These are phyloP conservation scores for Lepidium africanum DNA, from an alignment of 345 rosid species.

Conservation along the genomic window DNA sequence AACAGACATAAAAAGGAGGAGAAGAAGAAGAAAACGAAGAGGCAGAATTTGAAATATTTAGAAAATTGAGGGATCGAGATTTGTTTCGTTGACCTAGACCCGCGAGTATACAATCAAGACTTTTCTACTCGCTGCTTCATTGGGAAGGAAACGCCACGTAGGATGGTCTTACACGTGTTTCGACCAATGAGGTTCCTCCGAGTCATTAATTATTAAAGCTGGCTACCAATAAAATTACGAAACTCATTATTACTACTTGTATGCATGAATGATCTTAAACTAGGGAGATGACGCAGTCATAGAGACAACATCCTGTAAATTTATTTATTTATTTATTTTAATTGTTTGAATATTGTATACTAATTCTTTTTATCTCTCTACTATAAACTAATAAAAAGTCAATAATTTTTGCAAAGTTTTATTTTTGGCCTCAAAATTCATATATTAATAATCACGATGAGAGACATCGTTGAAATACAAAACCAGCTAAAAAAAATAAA, in stretches of 20 bases:
- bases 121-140: neutral
- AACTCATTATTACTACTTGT: neutral
- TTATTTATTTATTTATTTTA: too few species aligned
- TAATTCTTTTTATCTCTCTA: too few species aligned
- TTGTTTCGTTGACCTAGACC: neutral
- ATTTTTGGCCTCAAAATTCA: too few species aligned
- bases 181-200: slow-evolving; percentile 22
- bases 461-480: too few species aligned
- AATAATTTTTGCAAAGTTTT: too few species aligned
- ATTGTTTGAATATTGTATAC: too few species aligned
- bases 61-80: neutral
- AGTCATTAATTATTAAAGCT: neutral
- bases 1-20: slow-evolving; percentile 1
- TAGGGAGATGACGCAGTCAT: too few species aligned
- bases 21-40: neutral
- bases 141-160: neutral
- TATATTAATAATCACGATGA: too few species aligned
- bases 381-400: too few species aligned
- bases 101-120: neutral
- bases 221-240: neutral
- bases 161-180: slow-evolving; percentile 20
- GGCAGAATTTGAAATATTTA: slow-evolving; percentile 3
- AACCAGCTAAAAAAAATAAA: too few species aligned
- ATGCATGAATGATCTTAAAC: too few species aligned
- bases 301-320: too few species aligned